Evolutionary conservation across 441 rosid species (phyloP).

Genomic region (Omphalea diandra): DNA sequence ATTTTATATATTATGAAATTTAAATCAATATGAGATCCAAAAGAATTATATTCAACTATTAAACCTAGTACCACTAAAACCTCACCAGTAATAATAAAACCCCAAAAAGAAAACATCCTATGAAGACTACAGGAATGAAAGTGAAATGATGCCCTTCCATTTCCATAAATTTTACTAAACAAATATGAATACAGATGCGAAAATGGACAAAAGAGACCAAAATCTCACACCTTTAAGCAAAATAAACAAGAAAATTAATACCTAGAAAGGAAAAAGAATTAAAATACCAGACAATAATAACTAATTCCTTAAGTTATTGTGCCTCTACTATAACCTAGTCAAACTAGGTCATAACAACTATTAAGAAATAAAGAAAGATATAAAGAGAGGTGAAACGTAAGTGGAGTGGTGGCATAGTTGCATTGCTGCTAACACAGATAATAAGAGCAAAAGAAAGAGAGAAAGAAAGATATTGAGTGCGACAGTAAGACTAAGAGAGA

Average conservation of each 20-base stretch:
- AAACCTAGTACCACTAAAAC: not conserved
- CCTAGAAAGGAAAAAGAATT: not conserved
- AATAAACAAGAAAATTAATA: not conserved
- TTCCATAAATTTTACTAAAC: not conserved
- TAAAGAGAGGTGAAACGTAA: too few relatives aligned
- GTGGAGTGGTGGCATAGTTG: too few relatives aligned
- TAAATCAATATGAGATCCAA: not conserved
- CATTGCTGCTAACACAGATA: too few relatives aligned
- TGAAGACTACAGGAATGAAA: not conserved
- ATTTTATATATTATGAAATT: not conserved
- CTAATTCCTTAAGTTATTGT: conserved; percentile 52
- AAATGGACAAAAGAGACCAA: not conserved
- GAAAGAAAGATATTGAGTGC: too few relatives aligned
- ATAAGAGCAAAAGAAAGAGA: too few relatives aligned
- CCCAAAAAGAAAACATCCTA: not conserved
- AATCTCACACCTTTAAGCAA: not conserved
- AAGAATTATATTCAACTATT: not conserved
- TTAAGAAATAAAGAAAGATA: too few relatives aligned
- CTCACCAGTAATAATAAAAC: not conserved
- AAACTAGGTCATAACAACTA: conserved; percentile 54
- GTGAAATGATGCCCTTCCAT: not conserved
- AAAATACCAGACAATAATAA: conserved; percentile 70
- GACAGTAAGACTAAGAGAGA: too few relatives aligned
- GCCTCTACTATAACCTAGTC: conserved; percentile 73
- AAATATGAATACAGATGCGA: not conserved